Percentiles rank a stretch among this genome's conserved stretches.
Conservation (phyloP, 345 rosid species). For the Arabis hirsuta region DNA sequence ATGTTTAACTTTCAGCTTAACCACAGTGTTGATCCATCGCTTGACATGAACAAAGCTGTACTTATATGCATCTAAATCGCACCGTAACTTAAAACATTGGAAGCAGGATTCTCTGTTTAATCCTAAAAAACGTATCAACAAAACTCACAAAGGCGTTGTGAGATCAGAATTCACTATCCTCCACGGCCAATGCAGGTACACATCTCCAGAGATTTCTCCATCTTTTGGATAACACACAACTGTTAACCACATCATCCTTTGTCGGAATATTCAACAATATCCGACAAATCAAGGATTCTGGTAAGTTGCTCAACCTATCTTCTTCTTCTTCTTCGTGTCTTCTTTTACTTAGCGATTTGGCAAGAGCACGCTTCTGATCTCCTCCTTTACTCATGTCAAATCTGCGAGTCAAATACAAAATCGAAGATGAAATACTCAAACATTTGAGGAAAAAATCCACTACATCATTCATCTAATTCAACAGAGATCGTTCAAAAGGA, state of each 20-base stretch:
- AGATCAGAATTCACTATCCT: neutral
- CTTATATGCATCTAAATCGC: no score
- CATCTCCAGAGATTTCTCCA: slow-evolving; percentile 13
- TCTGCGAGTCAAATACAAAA: no score
- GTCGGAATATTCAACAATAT: neutral
- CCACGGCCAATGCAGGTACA: neutral
- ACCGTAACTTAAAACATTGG: neutral
- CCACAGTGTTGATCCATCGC: slow-evolving; percentile 6
- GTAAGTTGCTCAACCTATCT: slow-evolving; percentile 3
- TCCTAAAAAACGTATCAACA: neutral
- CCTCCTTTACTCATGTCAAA: no score
- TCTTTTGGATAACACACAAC: neutral
- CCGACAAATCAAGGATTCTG: neutral
- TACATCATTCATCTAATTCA: no score
- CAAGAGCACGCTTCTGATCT: no score
- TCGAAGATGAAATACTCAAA: no score
- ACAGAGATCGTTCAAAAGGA: no score
- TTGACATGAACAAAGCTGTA: neutral
- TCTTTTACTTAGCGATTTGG: no score
- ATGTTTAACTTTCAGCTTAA: slow-evolving; percentile 1
- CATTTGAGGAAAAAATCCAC: no score
- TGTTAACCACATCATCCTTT: slow-evolving; percentile 1
- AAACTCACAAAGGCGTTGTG: neutral
- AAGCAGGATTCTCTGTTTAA: neutral
- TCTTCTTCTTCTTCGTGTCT: neutral